phyloP scores from a whole-genome alignment of 2,329 filamentous ascomycete genomes.

The Orbilia blumenaviensis region DNA sequence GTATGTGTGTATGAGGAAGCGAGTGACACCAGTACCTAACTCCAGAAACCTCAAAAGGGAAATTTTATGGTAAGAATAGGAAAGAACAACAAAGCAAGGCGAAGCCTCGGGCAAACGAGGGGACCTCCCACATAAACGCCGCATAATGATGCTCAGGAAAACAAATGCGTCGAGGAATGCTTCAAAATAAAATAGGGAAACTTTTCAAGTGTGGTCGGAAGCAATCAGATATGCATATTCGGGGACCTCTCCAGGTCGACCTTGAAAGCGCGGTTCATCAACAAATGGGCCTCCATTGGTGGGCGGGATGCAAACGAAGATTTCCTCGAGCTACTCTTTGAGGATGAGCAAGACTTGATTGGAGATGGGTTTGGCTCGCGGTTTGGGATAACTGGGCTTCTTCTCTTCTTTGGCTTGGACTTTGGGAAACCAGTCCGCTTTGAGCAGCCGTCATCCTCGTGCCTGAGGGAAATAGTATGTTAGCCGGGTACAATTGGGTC shows the following conservation, averaged over 20 bases:
- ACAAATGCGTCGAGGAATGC: conserved; percentile 3
- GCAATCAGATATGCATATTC: background rate
- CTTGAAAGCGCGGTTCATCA: conserved; percentile 22
- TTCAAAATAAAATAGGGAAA: conserved; percentile 25
- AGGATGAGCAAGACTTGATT: conserved; percentile 32
- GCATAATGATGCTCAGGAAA: conserved; percentile 25
- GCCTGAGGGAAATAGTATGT: conserved; percentile 65
- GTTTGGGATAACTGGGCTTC: conserved; percentile 50
- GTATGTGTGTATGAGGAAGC: conserved; percentile 25
- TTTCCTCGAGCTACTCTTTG: conserved; percentile 35
- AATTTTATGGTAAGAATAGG: conserved; percentile 40
- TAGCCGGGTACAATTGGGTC: conserved; percentile 14
- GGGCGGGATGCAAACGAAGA: conserved; percentile 29
- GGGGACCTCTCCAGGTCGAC: conserved; percentile 15
- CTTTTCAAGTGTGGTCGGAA: conserved; percentile 22
- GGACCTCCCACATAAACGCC: conserved; percentile 29
- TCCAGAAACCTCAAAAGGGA: conserved; percentile 24
- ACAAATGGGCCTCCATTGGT: conserved; percentile 38
- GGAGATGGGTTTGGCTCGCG: conserved; percentile 47
- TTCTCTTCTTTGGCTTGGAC: conserved; percentile 51
- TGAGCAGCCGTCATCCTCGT: conserved; percentile 79
- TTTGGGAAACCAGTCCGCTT: conserved; percentile 63
- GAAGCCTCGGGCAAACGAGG: conserved; percentile 3
- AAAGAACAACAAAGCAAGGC: conserved; percentile 12
- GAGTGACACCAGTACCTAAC: conserved; percentile 43